Conservation (phyloP, 345 rosid species). For the Salix dunnii region DNA sequence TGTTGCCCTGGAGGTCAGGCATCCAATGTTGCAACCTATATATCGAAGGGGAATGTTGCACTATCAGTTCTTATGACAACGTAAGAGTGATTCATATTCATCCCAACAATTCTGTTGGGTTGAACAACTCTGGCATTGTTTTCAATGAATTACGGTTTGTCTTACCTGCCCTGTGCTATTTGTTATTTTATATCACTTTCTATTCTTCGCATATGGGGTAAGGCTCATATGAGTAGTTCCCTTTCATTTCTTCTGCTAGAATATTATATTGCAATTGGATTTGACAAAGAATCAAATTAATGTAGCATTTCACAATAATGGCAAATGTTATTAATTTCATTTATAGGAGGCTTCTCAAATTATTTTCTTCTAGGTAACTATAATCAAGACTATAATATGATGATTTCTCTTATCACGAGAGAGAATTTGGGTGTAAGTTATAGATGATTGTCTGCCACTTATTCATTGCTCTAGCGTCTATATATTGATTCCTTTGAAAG, state of each 20-base stretch:
- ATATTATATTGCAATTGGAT: background rate
- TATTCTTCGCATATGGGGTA: too few species aligned
- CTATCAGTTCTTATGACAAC: conserved; percentile 99
- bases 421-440: background rate
- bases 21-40: conserved; percentile 91
- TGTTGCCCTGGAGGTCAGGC: conserved; percentile 99
- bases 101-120: conserved; percentile 3
- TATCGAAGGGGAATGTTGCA: conserved; percentile 93
- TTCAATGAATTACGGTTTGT: background rate
- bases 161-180: too few species aligned
- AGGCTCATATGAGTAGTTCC: too few species aligned
- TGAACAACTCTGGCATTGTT: conserved; percentile 4
- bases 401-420: background rate
- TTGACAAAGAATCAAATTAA: background rate
- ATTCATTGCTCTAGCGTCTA: background rate
- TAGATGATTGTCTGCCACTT: background rate
- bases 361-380: background rate
- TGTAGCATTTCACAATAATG: background rate
- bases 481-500: background rate
- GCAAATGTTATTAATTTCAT: background rate
- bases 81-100: conserved; percentile 37
- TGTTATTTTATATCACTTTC: too few species aligned
- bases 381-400: background rate
- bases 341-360: too few species aligned
- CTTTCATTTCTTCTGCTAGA: background rate